A percentile compares a stretch with the other conserved stretches of the same genome.
These are phyloP conservation scores for Cyberlindnera xylosilytica DNA, from an alignment of 805 yeast species.

Conservation along the genomic window DNA sequence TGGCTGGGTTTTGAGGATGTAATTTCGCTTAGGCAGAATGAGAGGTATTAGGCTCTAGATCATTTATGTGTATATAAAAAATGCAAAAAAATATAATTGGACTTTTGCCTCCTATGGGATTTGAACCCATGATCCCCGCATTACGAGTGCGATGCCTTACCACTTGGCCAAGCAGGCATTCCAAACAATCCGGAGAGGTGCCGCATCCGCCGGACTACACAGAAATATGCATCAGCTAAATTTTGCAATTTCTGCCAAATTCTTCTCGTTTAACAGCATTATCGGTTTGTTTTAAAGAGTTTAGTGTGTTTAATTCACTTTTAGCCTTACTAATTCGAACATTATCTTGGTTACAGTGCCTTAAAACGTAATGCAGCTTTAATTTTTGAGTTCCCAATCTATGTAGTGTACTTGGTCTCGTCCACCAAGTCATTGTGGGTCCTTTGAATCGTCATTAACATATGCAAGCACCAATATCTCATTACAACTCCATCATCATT, in stretches of 20 bases:
- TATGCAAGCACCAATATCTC: constrained; percentile 2
- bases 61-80: background rate
- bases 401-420: background rate
- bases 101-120: constrained; percentile 48
- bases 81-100: constrained; percentile 13
- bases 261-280: too few species aligned
- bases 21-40: too few species aligned
- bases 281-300: too few species aligned
- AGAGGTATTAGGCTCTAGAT: too few species aligned
- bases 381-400: background rate
- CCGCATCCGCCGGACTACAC: background rate
- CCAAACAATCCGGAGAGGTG: background rate
- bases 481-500: background rate
- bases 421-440: background rate
- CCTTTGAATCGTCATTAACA: background rate
- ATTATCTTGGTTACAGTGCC: too few species aligned
- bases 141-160: constrained; percentile 58
- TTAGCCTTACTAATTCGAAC: too few species aligned
- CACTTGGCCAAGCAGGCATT: constrained; percentile 52
- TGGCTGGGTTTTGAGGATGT: too few species aligned
- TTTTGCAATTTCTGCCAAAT: too few species aligned
- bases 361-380: background rate
- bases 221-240: too few species aligned
- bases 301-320: too few species aligned
- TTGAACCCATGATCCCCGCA: constrained; percentile 58